Evolutionary conservation across 345 rosid species (phyloP), one percentile per base, ranked within the genome.

Genomic region (Aquilaria yunnanensis): DNA sequence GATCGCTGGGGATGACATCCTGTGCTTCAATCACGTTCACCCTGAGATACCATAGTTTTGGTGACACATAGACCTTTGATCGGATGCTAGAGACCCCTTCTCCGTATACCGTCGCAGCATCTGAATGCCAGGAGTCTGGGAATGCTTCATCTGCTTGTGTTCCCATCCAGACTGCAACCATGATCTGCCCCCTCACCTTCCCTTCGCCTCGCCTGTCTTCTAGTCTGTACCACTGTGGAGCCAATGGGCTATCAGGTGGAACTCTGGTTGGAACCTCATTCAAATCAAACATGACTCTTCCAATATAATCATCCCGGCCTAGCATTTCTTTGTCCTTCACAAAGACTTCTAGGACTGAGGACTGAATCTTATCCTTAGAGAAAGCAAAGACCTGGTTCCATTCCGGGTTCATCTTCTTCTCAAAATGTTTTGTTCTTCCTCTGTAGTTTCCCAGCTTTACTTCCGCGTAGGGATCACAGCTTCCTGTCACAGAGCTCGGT

Each of bases 111-210:
- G 89, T 64, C 43, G 96, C 85, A 33, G 93, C 80, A 66, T 89
- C 92, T 0, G 92, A 78, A 47, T 92, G 89, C 96, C 96, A 87
- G 16, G 97, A 85, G 51, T 84, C 96, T 12, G 98, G 57, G 56
- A 89, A 89, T 54, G 93, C 91, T 75, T 92, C 98, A 68, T 92
- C 97, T 2, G 96, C 97, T 63, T 91, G 94, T 54, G 94, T 85
- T 72, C 96, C 97, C 88, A 91, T 83, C 97, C 97, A 92, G 10
- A 87, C 92, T 32, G 97, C 98, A 60, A 92, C 69, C 97, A 92
- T 92, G 32, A 90, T 66, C 70, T 89, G 83, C 57, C 96, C 96
- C 68, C 85, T 76, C 62, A 88, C 78, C 67, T 77, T 92, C 10
- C 95, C 90, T 37, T 37, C 78, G 13, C 95, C 87, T 3, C 91